These are phyloP conservation scores for Ceratobasidium sp. DNA, from an alignment of 1,284 basidiomycete genomes.

Conservation along the genomic window DNA sequence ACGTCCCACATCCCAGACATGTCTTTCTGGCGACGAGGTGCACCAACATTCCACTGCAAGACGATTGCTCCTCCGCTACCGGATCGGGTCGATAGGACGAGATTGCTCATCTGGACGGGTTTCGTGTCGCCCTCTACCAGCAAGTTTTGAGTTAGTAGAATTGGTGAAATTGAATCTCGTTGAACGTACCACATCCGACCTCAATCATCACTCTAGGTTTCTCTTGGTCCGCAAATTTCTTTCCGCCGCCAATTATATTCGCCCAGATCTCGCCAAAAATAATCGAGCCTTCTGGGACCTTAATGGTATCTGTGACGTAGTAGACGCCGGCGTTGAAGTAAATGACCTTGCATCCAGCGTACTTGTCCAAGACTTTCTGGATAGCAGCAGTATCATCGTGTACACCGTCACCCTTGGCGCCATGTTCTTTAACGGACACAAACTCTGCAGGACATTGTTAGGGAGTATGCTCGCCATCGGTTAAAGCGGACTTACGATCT, in stretches of 20 bases:
- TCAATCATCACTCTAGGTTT: slow-evolving; percentile 70
- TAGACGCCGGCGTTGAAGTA: slow-evolving; percentile 71
- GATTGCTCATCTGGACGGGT: slow-evolving; percentile 72
- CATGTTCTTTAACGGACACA: slow-evolving; percentile 75
- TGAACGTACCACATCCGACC: slow-evolving; percentile 63
- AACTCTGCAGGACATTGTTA: slow-evolving; percentile 54
- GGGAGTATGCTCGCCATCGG: background rate
- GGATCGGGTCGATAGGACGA: slow-evolving; percentile 56
- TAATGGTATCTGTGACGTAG: slow-evolving; percentile 76
- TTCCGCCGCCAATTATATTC: slow-evolving; percentile 75
- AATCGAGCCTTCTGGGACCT: slow-evolving; percentile 76
- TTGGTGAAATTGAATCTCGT: background rate
- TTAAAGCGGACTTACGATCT: slow-evolving; percentile 57
- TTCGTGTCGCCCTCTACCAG: slow-evolving; percentile 61
- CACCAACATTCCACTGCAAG: slow-evolving; percentile 78
- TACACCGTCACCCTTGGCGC: slow-evolving; percentile 78
- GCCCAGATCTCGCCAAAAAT: slow-evolving; percentile 84
- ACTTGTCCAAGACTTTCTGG: slow-evolving; percentile 72
- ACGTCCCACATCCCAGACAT: slow-evolving; percentile 79
- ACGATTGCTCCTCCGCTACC: slow-evolving; percentile 75
- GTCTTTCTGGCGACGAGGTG: slow-evolving; percentile 66
- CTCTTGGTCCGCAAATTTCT: slow-evolving; percentile 67
- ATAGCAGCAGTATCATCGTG: slow-evolving; percentile 81
- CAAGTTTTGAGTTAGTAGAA: background rate
- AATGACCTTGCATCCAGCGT: slow-evolving; percentile 78